A percentile compares a stretch with the other conserved stretches of the same genome.
Evolutionary conservation across 2,329 filamentous ascomycete species (phyloP).

Genomic region (Monilinia fructicola): DNA sequence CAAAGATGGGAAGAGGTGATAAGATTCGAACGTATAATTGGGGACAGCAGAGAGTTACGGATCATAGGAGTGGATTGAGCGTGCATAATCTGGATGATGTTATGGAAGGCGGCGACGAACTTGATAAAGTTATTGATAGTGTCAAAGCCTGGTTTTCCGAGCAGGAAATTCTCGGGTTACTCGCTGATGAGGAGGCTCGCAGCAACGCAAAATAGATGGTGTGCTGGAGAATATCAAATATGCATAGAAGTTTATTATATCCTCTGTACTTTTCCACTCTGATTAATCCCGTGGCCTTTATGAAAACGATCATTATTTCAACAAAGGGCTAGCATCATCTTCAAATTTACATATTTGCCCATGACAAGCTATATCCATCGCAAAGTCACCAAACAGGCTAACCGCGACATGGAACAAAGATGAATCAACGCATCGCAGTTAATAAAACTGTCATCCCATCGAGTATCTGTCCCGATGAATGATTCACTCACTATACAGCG

Average conservation of each 20-base stretch:
- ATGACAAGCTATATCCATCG: neutral
- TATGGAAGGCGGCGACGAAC: constrained; percentile 60
- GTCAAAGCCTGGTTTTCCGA: constrained; percentile 66
- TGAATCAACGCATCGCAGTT: no score
- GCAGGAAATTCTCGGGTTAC: constrained; percentile 61
- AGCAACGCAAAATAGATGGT: constrained; percentile 26
- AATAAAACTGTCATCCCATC: neutral
- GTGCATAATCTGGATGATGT: constrained; percentile 65
- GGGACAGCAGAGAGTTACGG: constrained; percentile 68
- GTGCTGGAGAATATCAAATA: neutral
- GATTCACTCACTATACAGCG: no score
- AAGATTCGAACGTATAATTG: constrained; percentile 83
- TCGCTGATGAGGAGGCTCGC: constrained; percentile 47
- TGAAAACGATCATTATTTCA: neutral
- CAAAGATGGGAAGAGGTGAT: constrained; percentile 84
- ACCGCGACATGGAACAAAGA: no score
- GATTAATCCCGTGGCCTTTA: neutral
- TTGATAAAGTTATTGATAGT: constrained; percentile 67
- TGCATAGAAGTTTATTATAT: neutral
- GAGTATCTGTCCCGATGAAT: no score
- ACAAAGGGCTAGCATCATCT: neutral
- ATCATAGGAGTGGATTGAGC: constrained; percentile 67
- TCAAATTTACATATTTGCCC: no score
- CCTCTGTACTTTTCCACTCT: neutral
- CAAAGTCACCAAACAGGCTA: no score